phyloP scores from a whole-genome alignment of 1,284 basidiomycete genomes.

The Melampsora americana region DNA sequence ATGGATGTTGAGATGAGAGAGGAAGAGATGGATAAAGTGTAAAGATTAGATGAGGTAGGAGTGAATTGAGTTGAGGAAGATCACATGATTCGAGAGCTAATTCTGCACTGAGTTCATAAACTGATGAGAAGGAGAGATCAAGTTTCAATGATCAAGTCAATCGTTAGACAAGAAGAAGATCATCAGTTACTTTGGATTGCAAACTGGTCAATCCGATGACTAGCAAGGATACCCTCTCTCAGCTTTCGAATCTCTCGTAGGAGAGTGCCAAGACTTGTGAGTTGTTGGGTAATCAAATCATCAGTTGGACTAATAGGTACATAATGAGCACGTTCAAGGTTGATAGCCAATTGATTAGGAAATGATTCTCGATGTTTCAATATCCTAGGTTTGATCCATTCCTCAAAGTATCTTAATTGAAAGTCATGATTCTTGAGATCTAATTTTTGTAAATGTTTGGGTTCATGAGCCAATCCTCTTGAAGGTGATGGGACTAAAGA shows the following conservation, averaged over 20 bases:
- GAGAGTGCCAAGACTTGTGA: slow-evolving; percentile 5
- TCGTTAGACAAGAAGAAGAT: neutral
- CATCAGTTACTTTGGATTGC: slow-evolving; percentile 25
- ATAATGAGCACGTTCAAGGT: neutral
- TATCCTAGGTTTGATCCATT: too few species aligned
- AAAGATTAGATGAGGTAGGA: slow-evolving; percentile 27
- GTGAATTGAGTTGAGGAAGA: slow-evolving; percentile 25
- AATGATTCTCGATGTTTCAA: slow-evolving; percentile 8
- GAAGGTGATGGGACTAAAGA: slow-evolving; percentile 37
- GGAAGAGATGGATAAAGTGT: neutral
- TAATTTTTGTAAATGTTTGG: neutral
- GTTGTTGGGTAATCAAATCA: slow-evolving; percentile 1
- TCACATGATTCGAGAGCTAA: slow-evolving; percentile 32
- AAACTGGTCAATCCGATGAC: slow-evolving; percentile 23
- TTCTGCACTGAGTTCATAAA: slow-evolving; percentile 42
- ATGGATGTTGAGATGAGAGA: neutral
- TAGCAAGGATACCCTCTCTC: slow-evolving; percentile 38
- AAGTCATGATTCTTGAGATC: slow-evolving; percentile 31
- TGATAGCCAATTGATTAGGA: slow-evolving; percentile 9
- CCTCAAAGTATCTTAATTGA: slow-evolving; percentile 20
- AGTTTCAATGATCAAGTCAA: neutral
- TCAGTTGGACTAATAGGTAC: neutral
- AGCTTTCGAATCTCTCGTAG: slow-evolving; percentile 33
- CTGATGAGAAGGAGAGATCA: neutral
- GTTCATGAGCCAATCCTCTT: slow-evolving; percentile 22